Evolutionary conservation across 164 flowering plant genomes (phyloP), one percentile per base, ranked within the genome.

Genomic region (Chloranthus sessilifolius): DNA sequence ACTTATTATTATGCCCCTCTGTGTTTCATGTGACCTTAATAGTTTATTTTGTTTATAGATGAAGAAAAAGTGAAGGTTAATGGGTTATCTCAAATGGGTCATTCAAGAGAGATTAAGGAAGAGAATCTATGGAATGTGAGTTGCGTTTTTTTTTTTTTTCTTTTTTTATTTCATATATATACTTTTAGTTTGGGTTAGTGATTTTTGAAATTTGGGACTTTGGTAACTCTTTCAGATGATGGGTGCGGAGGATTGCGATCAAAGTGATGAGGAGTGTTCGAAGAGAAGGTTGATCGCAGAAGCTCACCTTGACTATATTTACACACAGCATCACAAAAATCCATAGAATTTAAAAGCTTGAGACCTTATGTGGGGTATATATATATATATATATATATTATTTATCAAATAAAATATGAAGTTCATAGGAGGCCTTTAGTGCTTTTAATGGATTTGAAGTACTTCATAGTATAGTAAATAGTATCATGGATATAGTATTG

Each of bases 301-400:
- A 26, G 88, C 78, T 66, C 94, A 81, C 70, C 62, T 85, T 72
- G 94, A 85, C 59, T 85, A 82, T 56, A 80, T 85, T 50, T 85
- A 81, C 70, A 80, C 94, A 21, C 84, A 78, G 40, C 74, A 73
- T 44, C 80, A 67, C 15, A 74, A 74, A n/a, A n/a, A n/a, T 38
- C 80, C 80, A 23, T 73, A 60, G 58, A 15, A 34, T n/a, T n/a
- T n/a, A n/a, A n/a, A n/a, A n/a, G n/a, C n/a, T n/a, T n/a, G n/a
- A n/a, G n/a, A n/a, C n/a, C n/a, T n/a, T n/a, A n/a, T n/a, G n/a
- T n/a, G n/a, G n/a, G n/a, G n/a, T n/a, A n/a, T n/a, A n/a, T n/a
- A n/a, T n/a, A n/a, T n/a, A n/a, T n/a, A n/a, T n/a, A n/a, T n/a
- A n/a, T n/a, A n/a, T n/a, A n/a, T n/a, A n/a, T n/a, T n/a, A n/a